Evolutionary conservation across 805 yeast genomes (phyloP).

Genomic region (Myxozyma melibiosi): DNA sequence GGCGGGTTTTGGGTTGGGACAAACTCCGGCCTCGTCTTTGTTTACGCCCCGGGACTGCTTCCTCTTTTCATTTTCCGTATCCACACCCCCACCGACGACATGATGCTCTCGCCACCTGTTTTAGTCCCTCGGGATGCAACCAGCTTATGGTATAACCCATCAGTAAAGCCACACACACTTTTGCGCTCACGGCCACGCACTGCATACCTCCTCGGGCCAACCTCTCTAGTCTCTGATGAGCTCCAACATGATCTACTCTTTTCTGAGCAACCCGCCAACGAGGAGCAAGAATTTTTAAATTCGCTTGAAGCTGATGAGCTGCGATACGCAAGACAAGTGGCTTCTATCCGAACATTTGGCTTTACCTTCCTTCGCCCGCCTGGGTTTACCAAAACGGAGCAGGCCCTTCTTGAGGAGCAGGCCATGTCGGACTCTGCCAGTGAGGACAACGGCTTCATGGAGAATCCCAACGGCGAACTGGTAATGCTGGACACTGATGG

Average conservation of each 20-base stretch:
- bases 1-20: background rate
- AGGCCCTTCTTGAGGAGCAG: constrained; percentile 39
- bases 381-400: constrained; percentile 60
- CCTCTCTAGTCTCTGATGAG: constrained; percentile 1
- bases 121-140: constrained; percentile 13
- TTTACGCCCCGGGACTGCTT: background rate
- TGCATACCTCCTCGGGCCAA: constrained; percentile 16
- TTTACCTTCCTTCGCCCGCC: constrained; percentile 56
- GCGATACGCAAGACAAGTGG: constrained; percentile 19
- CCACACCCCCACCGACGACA: background rate
- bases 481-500: constrained; percentile 27
- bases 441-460: constrained; percentile 44
- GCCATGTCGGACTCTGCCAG: constrained; percentile 34
- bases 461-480: constrained; percentile 37
- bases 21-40: background rate
- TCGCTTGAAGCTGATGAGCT: constrained; percentile 21
- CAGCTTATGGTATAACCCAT: constrained; percentile 16
- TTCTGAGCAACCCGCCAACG: background rate
- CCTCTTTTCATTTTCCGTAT: background rate
- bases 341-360: constrained; percentile 50
- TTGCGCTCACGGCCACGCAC: constrained; percentile 13
- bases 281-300: background rate
- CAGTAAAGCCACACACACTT: constrained; percentile 9
- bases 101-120: constrained; percentile 24
- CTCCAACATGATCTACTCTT: background rate